A percentile compares a stretch with the other conserved stretches of the same genome.
phyloP scores from a whole-genome alignment of 108 stramenopile genomes.

The Pseudonitzschia pungens region DNA sequence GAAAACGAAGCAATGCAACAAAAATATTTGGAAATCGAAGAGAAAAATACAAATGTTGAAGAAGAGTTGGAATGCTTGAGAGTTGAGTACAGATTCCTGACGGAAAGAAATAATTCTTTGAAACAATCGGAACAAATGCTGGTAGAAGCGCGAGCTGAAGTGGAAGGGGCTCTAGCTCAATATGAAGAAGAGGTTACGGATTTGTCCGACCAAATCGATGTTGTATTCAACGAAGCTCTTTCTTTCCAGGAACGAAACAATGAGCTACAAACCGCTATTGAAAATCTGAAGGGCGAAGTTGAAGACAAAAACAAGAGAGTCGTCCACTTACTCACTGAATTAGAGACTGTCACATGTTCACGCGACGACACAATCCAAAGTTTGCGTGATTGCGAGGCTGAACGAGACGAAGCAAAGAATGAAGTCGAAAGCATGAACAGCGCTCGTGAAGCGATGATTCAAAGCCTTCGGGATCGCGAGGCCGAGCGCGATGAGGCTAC shows the following conservation, averaged over 20 bases:
- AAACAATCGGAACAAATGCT: not conserved
- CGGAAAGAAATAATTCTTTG: slow-evolving; percentile 4
- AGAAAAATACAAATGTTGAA: not conserved
- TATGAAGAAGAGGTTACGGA: slow-evolving; percentile 14
- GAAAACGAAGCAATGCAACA: slow-evolving; percentile 1
- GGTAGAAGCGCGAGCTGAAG: not conserved
- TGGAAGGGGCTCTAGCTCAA: not conserved
- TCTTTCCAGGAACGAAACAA: not conserved
- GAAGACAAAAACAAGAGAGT: slow-evolving; percentile 18
- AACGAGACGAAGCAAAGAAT: slow-evolving; percentile 28
- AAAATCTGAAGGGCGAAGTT: not conserved
- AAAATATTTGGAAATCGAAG: not conserved
- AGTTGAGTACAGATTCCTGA: not conserved
- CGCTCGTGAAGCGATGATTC: slow-evolving; percentile 2
- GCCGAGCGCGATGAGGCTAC: slow-evolving; percentile 36
- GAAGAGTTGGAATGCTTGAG: slow-evolving; percentile 5
- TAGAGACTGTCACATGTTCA: not conserved
- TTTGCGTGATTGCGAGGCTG: slow-evolving; percentile 22
- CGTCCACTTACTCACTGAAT: slow-evolving; percentile 5
- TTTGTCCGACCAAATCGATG: slow-evolving; percentile 8
- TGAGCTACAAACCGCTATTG: slow-evolving; percentile 6
- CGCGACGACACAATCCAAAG: not conserved
- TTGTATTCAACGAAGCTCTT: slow-evolving; percentile 3
- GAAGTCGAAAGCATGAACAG: not conserved
- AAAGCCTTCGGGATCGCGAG: slow-evolving; percentile 28